phyloP scores from a whole-genome alignment of 2,329 filamentous ascomycete species.

The Fusarium sp. region DNA sequence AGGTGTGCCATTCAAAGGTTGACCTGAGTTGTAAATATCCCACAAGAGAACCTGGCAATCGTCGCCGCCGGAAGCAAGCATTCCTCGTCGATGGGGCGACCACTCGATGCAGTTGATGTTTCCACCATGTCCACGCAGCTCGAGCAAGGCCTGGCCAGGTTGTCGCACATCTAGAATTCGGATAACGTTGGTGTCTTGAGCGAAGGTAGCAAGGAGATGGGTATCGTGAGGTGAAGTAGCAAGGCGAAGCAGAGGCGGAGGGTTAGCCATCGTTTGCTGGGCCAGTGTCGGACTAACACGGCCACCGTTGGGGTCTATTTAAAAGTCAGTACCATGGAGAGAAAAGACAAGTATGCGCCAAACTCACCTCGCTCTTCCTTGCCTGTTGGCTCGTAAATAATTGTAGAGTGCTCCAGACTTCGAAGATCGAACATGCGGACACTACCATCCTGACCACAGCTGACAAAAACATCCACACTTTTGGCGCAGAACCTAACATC shows the following conservation, averaged over 20 bases:
- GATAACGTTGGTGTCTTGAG: slow-evolving; percentile 90
- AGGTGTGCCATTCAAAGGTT: slow-evolving; percentile 62
- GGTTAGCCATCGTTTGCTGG: slow-evolving; percentile 81
- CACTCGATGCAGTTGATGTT: slow-evolving; percentile 95
- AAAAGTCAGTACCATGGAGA: background rate
- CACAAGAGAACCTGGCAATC: slow-evolving; percentile 93
- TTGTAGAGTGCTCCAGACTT: slow-evolving; percentile 96
- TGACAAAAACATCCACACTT: slow-evolving; percentile 98
- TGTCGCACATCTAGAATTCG: slow-evolving; percentile 96
- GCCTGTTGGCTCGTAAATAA: slow-evolving; percentile 96
- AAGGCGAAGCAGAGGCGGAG: slow-evolving; percentile 81
- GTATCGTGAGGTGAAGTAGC: slow-evolving; percentile 95
- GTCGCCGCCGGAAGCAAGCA: slow-evolving; percentile 90
- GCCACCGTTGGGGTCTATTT: slow-evolving; percentile 66
- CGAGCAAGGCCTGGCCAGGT: slow-evolving; percentile 92
- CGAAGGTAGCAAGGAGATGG: slow-evolving; percentile 96
- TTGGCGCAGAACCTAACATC: slow-evolving; percentile 98
- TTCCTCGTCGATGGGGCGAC: slow-evolving; percentile 87
- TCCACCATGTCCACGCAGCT: slow-evolving; percentile 88
- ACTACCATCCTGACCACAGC: slow-evolving; percentile 96
- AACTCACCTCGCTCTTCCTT: slow-evolving; percentile 79
- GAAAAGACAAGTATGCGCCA: background rate
- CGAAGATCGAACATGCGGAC: slow-evolving; percentile 98
- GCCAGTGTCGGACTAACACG: slow-evolving; percentile 79
- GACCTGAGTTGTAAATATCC: slow-evolving; percentile 81